Evolutionary conservation across 2,329 filamentous ascomycete species (phyloP).

Genomic region (Ambrosiella beaveri): DNA sequence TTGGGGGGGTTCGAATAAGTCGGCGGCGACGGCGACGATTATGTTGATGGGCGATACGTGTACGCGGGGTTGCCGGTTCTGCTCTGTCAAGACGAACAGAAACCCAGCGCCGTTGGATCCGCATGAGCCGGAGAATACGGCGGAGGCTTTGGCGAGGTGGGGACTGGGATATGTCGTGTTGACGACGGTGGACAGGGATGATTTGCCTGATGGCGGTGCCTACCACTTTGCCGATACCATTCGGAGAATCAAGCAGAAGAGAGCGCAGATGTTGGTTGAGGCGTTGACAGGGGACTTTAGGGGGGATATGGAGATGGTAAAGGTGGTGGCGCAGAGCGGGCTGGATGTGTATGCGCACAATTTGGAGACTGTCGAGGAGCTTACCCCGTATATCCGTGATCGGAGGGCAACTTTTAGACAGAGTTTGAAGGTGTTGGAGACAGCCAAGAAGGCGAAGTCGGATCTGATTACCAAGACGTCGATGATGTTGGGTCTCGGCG

Average conservation of each 20-base stretch:
- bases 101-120: conserved; percentile 66
- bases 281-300: conserved; percentile 74
- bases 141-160: conserved; percentile 83
- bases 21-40: conserved; percentile 86
- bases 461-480: conserved; percentile 95
- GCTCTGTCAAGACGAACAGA: conserved; percentile 80
- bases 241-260: conserved; percentile 77
- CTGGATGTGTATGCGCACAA: conserved; percentile 97
- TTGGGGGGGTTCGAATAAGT: conserved; percentile 84
- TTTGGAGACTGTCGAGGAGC: conserved; percentile 78
- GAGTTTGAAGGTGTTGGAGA: conserved; percentile 60
- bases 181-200: conserved; percentile 85
- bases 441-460: conserved; percentile 56
- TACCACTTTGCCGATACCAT: conserved; percentile 87
- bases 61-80: conserved; percentile 90
- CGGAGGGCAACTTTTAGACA: conserved; percentile 78
- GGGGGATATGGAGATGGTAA: conserved; percentile 76
- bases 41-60: conserved; percentile 99
- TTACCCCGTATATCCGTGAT: conserved; percentile 83
- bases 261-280: conserved; percentile 61
- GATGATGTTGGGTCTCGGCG: conserved; percentile 88
- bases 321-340: conserved; percentile 67
- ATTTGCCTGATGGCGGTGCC: conserved; percentile 75
- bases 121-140: conserved; percentile 92
- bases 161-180: conserved; percentile 90